These are phyloP conservation scores for Dacryopinax spathularia DNA, from an alignment of 768 basidiomycete genomes.

Conservation along the genomic window DNA sequence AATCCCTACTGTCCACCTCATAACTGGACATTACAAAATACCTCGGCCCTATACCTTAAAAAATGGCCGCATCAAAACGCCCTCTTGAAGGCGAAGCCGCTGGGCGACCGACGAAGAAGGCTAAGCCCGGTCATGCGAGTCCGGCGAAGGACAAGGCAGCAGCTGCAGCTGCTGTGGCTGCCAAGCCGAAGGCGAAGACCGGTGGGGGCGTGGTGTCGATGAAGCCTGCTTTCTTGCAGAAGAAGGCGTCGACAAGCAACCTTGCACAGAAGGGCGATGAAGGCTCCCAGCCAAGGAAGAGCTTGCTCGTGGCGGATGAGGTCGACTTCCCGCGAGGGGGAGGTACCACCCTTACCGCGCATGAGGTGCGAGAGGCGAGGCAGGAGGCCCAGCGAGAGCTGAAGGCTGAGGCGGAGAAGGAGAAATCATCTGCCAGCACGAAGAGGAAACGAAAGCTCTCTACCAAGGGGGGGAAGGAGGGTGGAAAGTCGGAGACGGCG, in stretches of 20 bases:
- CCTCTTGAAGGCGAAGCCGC: background rate
- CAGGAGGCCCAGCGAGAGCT: constrained; percentile 18
- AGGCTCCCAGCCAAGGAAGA: background rate
- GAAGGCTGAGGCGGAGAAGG: constrained; percentile 28
- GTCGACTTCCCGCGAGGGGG: constrained; percentile 93
- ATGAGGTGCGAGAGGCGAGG: constrained; percentile 33
- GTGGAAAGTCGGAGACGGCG: constrained; percentile 26
- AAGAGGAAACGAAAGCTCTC: constrained; percentile 23
- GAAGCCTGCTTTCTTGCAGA: background rate
- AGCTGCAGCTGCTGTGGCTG: background rate
- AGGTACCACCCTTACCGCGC: constrained; percentile 71
- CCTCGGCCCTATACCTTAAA: background rate
- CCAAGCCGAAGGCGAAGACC: background rate
- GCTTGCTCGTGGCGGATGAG: constrained; percentile 34
- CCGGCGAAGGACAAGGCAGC: background rate
- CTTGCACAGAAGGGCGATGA: background rate
- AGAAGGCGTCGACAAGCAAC: background rate
- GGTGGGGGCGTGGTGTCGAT: constrained; percentile 10
- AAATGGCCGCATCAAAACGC: constrained; percentile 3
- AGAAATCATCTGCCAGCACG: constrained; percentile 25
- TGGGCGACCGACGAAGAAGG: constrained; percentile 2
- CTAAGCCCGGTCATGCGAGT: background rate
- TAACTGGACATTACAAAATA: background rate
- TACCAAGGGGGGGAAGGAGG: constrained; percentile 16
- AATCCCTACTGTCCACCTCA: background rate